phyloP scores from a whole-genome alignment of 2,329 filamentous ascomycete species.

The Apiospora sp. region DNA sequence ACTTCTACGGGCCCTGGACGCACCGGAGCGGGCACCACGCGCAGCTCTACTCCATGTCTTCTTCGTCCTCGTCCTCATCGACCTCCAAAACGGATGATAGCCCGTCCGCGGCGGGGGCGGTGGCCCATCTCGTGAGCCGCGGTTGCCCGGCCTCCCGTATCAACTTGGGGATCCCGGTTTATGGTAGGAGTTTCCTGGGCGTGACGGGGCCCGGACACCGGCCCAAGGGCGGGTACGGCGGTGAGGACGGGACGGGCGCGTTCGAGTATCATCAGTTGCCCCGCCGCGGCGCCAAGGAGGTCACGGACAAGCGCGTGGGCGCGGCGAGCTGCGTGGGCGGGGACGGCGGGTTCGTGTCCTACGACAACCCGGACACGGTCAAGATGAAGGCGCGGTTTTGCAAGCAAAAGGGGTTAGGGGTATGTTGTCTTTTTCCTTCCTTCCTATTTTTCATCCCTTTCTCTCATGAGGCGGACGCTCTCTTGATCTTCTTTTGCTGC shows the following conservation, averaged over 20 bases:
- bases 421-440: constrained; percentile 44
- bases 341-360: constrained; percentile 80
- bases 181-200: constrained; percentile 77
- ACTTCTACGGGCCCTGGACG: constrained; percentile 78
- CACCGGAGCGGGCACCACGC: constrained; percentile 75
- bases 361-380: constrained; percentile 81
- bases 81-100: constrained; percentile 40
- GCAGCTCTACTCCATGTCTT: constrained; percentile 71
- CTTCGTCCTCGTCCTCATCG: constrained; percentile 71
- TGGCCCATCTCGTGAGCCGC: constrained; percentile 70
- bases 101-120: constrained; percentile 45
- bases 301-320: constrained; percentile 70
- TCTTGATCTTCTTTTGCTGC: constrained; percentile 24
- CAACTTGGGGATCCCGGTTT: constrained; percentile 77
- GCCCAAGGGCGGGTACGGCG: constrained; percentile 58
- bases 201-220: constrained; percentile 70
- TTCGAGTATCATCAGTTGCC: constrained; percentile 81
- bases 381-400: constrained; percentile 78
- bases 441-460: too few species aligned
- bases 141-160: constrained; percentile 77
- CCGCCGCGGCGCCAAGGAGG: constrained; percentile 66
- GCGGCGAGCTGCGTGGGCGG: constrained; percentile 77
- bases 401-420: constrained; percentile 73
- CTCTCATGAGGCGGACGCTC: too few species aligned
- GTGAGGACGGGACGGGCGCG: constrained; percentile 65